Evolutionary conservation across 2,329 filamentous ascomycete genomes (phyloP), one percentile per base, ranked within the genome.

Genomic region (Metarhizium sp.): DNA sequence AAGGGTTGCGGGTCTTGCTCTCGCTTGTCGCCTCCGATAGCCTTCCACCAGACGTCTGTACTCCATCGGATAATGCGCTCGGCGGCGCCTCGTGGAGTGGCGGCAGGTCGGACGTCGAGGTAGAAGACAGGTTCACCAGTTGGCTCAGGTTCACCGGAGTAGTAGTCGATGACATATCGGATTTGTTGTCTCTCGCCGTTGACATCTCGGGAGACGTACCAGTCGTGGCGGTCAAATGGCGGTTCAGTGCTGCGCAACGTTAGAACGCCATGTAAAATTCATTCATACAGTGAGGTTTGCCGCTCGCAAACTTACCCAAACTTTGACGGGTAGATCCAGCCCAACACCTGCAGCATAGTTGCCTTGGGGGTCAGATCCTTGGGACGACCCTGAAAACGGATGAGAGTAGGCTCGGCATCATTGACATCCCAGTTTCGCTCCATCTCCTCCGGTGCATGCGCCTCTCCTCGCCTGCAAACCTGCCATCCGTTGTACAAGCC

Each of bases 141-240:
- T 2, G 86, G 83, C 65, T 95, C 90, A 1, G 88, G 86, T 29
- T 86, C 85, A 6, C 85, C 92, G 38, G 87, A 86, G 71, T 97
- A 97, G 73, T 96, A 97, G 71, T 99, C 94, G 68, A 99, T 99
- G 55, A 99, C 84, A 69, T 99, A 99, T 64, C 94, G 84, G 49
- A 96, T 78, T 75, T 96, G 86, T 68, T 86, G 87, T 64, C 76
- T 78, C 57, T 85, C 69, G 32, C 88, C 89, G 54, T 85, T 78
- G 51, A 80, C 72, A 38, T 86, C 80, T 59, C 94, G 81, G 60
- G 88, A 81, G 46, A 99, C 88, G 67, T 87, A 97, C 94, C 94
- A 99, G 69, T 99, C 94, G 69, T 99, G 94, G 59, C 94, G 84
- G 71, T 99, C 94, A 65, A 99, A 99, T 1, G 94, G 94, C 11